phyloP scores from a whole-genome alignment of 2,329 filamentous ascomycete species.

The Cladosporium sp. region DNA sequence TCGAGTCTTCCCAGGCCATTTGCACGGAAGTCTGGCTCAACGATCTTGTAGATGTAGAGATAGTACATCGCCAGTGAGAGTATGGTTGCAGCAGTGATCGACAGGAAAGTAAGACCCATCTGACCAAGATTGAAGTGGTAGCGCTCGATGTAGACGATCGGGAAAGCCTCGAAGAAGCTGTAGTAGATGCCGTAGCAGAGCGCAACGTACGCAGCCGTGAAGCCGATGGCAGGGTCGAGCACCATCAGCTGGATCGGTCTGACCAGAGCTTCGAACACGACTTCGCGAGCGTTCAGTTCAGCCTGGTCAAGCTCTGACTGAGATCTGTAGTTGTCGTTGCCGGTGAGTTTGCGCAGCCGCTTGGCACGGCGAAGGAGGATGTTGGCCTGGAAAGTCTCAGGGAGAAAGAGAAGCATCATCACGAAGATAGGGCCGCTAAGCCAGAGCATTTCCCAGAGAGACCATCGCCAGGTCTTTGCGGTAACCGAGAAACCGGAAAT shows the following conservation, averaged over 20 bases:
- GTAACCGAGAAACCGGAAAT: constrained; percentile 61
- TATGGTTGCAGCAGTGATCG: constrained; percentile 59
- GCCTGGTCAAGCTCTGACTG: constrained; percentile 65
- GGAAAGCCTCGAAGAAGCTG: constrained; percentile 66
- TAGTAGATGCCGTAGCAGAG: constrained; percentile 64
- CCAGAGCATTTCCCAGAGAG: constrained; percentile 64
- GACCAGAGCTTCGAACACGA: constrained; percentile 59
- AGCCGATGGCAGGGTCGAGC: constrained; percentile 57
- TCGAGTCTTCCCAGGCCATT: constrained; percentile 33
- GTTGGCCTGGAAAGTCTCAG: constrained; percentile 60
- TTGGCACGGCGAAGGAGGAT: constrained; percentile 62
- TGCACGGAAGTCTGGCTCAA: constrained; percentile 27
- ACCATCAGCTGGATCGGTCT: constrained; percentile 56
- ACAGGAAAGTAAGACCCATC: constrained; percentile 62
- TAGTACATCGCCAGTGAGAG: constrained; percentile 46
- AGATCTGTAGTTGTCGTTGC: constrained; percentile 56
- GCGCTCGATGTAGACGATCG: constrained; percentile 60
- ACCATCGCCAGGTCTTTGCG: constrained; percentile 61
- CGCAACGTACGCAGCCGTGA: constrained; percentile 62
- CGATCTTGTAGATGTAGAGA: constrained; percentile 27
- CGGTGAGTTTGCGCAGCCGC: constrained; percentile 63
- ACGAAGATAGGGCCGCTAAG: constrained; percentile 58
- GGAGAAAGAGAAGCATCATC: constrained; percentile 59
- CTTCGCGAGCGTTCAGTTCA: constrained; percentile 50
- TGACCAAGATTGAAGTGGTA: constrained; percentile 62